Conservation (phyloP, 2,329 filamentous ascomycete genomes). For the Cladophialophora immunda region DNA sequence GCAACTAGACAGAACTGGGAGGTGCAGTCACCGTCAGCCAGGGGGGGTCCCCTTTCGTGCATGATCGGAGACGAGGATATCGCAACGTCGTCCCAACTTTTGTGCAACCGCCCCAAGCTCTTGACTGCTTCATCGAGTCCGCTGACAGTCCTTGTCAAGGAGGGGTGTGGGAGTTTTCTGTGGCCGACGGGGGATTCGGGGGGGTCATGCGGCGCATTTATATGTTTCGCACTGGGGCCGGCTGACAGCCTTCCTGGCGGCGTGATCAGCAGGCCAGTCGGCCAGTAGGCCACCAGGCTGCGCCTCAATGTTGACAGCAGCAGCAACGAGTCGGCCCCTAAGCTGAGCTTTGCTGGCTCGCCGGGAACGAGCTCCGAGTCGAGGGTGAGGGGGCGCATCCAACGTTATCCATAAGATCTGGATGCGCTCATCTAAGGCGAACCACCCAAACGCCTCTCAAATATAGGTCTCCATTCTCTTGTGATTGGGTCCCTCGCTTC, state of each 20-base stretch:
- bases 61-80: slow-evolving; percentile 19
- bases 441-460: neutral
- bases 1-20: slow-evolving; percentile 16
- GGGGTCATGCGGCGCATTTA: slow-evolving; percentile 20
- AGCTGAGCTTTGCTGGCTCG: neutral
- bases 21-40: slow-evolving; percentile 2
- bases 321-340: neutral
- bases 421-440: neutral
- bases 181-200: neutral
- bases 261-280: slow-evolving; percentile 11
- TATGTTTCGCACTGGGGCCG: slow-evolving; percentile 5
- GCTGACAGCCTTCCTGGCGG: slow-evolving; percentile 5
- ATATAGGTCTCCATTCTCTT: neutral
- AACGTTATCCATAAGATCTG: neutral
- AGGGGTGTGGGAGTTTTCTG: neutral
- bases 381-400: neutral
- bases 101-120: slow-evolving; percentile 2
- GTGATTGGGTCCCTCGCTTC: neutral
- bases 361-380: neutral
- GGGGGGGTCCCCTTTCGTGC: slow-evolving; percentile 6
- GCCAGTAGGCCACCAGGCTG: too few species aligned
- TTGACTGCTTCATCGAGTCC: slow-evolving; percentile 3
- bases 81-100: slow-evolving; percentile 15
- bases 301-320: slow-evolving; percentile 7
- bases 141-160: slow-evolving; percentile 11